Evolutionary conservation across 768 basidiomycete species (phyloP).

Genomic region (Trametes cubensis): DNA sequence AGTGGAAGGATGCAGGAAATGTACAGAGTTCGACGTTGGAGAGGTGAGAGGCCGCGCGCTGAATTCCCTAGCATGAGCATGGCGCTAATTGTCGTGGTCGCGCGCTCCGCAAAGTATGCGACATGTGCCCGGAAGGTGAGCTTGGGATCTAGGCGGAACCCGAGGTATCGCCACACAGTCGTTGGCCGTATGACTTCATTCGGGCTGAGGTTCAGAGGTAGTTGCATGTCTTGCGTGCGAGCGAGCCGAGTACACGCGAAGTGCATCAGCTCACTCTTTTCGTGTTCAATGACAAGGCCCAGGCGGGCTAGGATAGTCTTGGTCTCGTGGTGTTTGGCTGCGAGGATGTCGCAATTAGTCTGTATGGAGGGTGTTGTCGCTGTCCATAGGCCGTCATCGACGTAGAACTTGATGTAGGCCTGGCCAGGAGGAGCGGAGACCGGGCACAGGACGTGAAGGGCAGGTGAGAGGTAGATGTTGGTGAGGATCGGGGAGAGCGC

Average conservation of each 20-base stretch:
- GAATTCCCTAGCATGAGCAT: constrained; percentile 26
- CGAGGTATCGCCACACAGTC: too few species aligned
- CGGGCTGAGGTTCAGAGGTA: background rate
- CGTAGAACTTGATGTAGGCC: constrained; percentile 15
- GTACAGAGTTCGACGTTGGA: constrained; percentile 20
- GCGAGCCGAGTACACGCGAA: constrained; percentile 5
- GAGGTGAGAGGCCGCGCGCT: constrained; percentile 22
- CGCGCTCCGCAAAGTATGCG: too few species aligned
- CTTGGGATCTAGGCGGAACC: too few species aligned
- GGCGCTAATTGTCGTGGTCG: background rate
- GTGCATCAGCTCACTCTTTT: constrained; percentile 26
- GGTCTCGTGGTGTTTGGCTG: background rate
- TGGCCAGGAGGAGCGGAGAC: background rate
- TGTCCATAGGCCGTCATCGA: constrained; percentile 22
- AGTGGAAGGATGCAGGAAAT: constrained; percentile 25
- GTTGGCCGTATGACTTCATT: background rate
- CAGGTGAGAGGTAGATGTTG: constrained; percentile 23
- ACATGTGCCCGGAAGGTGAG: too few species aligned
- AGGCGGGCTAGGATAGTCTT: constrained; percentile 2
- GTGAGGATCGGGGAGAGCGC: constrained; percentile 23
- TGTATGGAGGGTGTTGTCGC: background rate
- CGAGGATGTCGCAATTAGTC: background rate
- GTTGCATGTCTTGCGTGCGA: background rate
- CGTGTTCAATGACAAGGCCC: constrained; percentile 15
- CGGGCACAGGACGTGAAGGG: constrained; percentile 14